A percentile compares a stretch with the other conserved stretches of the same genome.
Evolutionary conservation across 2,329 filamentous ascomycete genomes (phyloP).

Genomic region (Aspergillus unguis): DNA sequence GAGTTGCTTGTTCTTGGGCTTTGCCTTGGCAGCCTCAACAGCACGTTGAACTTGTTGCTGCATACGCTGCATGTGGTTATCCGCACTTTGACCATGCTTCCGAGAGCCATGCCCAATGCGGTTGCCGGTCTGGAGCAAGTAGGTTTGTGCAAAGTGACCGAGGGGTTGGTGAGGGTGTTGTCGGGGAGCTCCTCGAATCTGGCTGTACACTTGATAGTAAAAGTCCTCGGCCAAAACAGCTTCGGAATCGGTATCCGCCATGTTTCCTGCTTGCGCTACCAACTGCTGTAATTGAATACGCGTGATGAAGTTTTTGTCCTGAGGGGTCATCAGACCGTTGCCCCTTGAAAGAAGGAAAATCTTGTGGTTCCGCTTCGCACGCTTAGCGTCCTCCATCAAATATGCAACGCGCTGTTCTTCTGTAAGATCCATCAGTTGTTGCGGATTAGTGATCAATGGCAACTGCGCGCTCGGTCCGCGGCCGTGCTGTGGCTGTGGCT

Average conservation of each 20-base stretch:
- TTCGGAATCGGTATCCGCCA: slow-evolving; percentile 75
- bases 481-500: slow-evolving; percentile 35
- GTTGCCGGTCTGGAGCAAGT: slow-evolving; percentile 90
- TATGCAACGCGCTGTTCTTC: slow-evolving; percentile 82
- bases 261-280: slow-evolving; percentile 84
- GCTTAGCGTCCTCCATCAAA: slow-evolving; percentile 85
- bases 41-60: slow-evolving; percentile 97
- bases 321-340: slow-evolving; percentile 96
- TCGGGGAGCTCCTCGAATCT: slow-evolving; percentile 83
- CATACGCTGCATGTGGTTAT: slow-evolving; percentile 98
- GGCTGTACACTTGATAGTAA: slow-evolving; percentile 96
- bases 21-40: slow-evolving; percentile 93
- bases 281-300: slow-evolving; percentile 96
- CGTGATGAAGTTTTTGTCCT: slow-evolving; percentile 99
- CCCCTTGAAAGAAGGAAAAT: slow-evolving; percentile 90
- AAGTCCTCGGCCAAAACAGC: slow-evolving; percentile 87
- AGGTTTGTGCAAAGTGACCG: slow-evolving; percentile 96
- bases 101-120: slow-evolving; percentile 65
- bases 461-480: slow-evolving; percentile 34
- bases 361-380: slow-evolving; percentile 97
- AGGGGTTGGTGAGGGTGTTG: slow-evolving; percentile 91
- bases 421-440: slow-evolving; percentile 71
- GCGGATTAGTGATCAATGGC: slow-evolving; percentile 63
- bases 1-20: slow-evolving; percentile 95
- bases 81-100: slow-evolving; percentile 75